phyloP scores from a whole-genome alignment of 257 asterid species.

The Nicotiana noctiflora region DNA sequence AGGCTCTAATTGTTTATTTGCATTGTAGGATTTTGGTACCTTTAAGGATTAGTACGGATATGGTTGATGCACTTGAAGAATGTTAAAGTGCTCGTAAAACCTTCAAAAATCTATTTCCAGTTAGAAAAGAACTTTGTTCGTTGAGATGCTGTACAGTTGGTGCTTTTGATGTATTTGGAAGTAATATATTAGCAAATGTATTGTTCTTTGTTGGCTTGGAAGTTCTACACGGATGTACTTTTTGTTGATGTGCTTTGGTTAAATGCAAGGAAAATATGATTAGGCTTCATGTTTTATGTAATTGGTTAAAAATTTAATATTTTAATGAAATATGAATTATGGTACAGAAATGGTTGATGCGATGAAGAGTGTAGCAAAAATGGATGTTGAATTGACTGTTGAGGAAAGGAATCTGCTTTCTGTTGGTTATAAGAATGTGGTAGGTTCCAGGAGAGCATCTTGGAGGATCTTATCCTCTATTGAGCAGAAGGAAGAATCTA shows the following conservation, averaged over 20 bases:
- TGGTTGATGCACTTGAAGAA: neutral
- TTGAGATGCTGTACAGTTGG: neutral
- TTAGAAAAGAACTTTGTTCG: too few relatives aligned
- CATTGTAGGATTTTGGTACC: neutral
- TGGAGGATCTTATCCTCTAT: slow-evolving; percentile 92
- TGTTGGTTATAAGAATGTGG: slow-evolving; percentile 86
- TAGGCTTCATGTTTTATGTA: neutral
- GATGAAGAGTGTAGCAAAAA: slow-evolving; percentile 65
- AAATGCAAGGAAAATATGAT: neutral
- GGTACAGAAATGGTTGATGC: slow-evolving; percentile 76
- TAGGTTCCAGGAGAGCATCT: slow-evolving; percentile 81
- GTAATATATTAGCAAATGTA: neutral
- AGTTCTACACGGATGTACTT: neutral
- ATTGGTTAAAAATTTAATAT: neutral
- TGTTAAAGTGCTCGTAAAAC: neutral
- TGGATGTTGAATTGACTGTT: slow-evolving; percentile 71
- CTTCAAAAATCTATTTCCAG: neutral
- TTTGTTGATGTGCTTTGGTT: neutral
- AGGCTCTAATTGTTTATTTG: neutral
- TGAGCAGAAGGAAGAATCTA: slow-evolving; percentile 82
- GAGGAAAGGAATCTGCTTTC: slow-evolving; percentile 88
- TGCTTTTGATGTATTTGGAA: neutral
- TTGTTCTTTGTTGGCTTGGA: neutral
- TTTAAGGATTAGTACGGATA: neutral
- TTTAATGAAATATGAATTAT: neutral